Percentiles rank a stretch among this genome's conserved stretches.
Evolutionary conservation across 2,329 filamentous ascomycete genomes (phyloP).

Genomic region (Blastomyces parvus): DNA sequence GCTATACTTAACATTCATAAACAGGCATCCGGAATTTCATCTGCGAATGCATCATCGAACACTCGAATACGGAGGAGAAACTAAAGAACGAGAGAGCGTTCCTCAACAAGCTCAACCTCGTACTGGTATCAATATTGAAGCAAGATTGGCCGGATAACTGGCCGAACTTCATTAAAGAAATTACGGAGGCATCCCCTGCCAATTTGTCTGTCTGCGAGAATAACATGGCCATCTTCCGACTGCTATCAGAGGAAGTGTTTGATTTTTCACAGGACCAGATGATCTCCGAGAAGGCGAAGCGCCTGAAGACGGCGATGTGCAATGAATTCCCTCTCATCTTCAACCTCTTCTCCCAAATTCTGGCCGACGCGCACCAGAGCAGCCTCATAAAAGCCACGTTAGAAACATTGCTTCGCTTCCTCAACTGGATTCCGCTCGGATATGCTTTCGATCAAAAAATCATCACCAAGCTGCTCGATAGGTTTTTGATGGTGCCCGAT

Average conservation of each 20-base stretch:
- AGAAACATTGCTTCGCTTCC: constrained; percentile 88
- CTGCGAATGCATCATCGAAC: constrained; percentile 95
- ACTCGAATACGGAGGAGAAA: constrained; percentile 80
- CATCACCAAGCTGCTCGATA: constrained; percentile 84
- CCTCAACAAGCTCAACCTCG: constrained; percentile 95
- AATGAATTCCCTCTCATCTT: constrained; percentile 98
- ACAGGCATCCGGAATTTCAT: constrained; percentile 97
- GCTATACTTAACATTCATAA: constrained; percentile 15
- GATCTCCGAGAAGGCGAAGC: constrained; percentile 95
- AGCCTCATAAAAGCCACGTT: constrained; percentile 93
- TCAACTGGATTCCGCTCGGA: constrained; percentile 97
- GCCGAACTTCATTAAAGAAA: constrained; percentile 99
- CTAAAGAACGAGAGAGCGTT: constrained; percentile 76
- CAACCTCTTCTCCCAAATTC: constrained; percentile 89
- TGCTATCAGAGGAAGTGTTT: constrained; percentile 96
- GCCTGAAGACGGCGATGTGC: constrained; percentile 97
- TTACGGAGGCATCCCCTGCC: constrained; percentile 89
- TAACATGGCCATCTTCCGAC: constrained; percentile 95
- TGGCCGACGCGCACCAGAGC: constrained; percentile 78
- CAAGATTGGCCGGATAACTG: constrained; percentile 99
- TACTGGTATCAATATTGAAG: constrained; percentile 94
- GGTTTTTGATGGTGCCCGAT: constrained; percentile 86
- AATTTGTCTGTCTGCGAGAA: constrained; percentile 98
- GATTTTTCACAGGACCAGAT: constrained; percentile 98
- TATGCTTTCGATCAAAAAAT: constrained; percentile 98